Evolutionary conservation across 1,284 basidiomycete species (phyloP).

Genomic region (Cryptococcus maquisensis): DNA sequence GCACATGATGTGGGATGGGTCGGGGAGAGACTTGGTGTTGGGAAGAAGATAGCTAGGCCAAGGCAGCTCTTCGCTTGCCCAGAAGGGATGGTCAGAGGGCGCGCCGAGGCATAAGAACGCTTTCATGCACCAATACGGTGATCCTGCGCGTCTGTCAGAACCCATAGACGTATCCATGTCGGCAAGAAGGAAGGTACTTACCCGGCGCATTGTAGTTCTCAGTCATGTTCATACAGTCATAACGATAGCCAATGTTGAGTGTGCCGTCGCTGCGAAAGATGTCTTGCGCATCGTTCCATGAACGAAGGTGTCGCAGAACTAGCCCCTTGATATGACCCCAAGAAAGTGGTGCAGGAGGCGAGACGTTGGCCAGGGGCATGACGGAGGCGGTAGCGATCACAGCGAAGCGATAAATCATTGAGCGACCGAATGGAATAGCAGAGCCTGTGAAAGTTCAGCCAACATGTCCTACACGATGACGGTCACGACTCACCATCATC

Average conservation of each 20-base stretch:
- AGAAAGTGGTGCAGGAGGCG: slow-evolving; percentile 60
- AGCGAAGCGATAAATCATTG: slow-evolving; percentile 71
- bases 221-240: slow-evolving; percentile 69
- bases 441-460: slow-evolving; percentile 53
- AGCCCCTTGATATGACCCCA: slow-evolving; percentile 72
- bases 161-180: no score
- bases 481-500: slow-evolving; percentile 55
- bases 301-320: slow-evolving; percentile 66
- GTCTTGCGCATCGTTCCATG: slow-evolving; percentile 60
- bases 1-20: slow-evolving; percentile 65
- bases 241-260: slow-evolving; percentile 67
- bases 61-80: slow-evolving; percentile 61
- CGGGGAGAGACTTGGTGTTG: slow-evolving; percentile 55
- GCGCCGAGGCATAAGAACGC: slow-evolving; percentile 67
- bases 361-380: slow-evolving; percentile 64
- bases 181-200: slow-evolving; percentile 6
- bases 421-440: slow-evolving; percentile 69
- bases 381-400: slow-evolving; percentile 74
- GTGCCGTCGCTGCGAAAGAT: slow-evolving; percentile 60
- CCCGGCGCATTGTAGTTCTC: slow-evolving; percentile 75
- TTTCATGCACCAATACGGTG: slow-evolving; percentile 79
- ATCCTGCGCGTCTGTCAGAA: slow-evolving; percentile 35
- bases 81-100: slow-evolving; percentile 64
- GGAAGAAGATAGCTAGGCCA: slow-evolving; percentile 52
- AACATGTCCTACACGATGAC: background rate